These are phyloP conservation scores for Termitomyces sp. DNA, from an alignment of 768 basidiomycete genomes.

Conservation along the genomic window DNA sequence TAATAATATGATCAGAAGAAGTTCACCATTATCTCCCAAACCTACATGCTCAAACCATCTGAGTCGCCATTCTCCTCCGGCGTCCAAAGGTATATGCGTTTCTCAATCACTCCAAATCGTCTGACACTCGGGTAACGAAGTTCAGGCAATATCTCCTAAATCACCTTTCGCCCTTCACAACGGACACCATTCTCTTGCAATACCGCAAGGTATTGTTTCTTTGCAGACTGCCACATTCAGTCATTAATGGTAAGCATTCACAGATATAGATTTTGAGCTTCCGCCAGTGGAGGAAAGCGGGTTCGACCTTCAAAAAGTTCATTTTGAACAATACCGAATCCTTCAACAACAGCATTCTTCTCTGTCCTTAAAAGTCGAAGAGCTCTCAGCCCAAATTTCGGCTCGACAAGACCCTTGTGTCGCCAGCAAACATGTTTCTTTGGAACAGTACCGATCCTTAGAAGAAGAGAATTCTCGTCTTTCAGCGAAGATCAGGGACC, in stretches of 20 bases:
- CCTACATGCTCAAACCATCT: constrained; percentile 3
- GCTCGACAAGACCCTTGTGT: constrained; percentile 18
- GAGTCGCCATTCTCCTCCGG: not conserved
- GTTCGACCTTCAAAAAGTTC: not conserved
- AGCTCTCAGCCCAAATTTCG: constrained; percentile 9
- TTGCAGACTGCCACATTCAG: not conserved
- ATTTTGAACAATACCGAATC: not conserved
- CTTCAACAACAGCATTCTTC: constrained; percentile 6
- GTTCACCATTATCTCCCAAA: constrained; percentile 10
- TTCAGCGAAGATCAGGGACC: constrained; percentile 4
- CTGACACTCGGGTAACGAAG: not conserved
- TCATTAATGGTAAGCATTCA: not conserved
- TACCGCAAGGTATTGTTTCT: not conserved
- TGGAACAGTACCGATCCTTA: constrained; percentile 1
- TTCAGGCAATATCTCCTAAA: not conserved
- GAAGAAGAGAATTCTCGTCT: constrained; percentile 5
- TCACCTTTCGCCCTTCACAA: not conserved
- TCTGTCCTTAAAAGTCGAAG: constrained; percentile 6
- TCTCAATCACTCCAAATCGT: not conserved
- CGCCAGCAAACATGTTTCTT: constrained; percentile 13
- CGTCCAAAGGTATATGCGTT: not conserved
- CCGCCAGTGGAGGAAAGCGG: not conserved
- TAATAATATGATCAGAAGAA: not conserved
- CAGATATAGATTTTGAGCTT: not conserved
- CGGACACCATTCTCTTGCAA: not conserved